Percentiles rank a stretch among this genome's conserved stretches.
These are phyloP conservation scores for Blastobotrys buckinghamii DNA, from an alignment of 1,139 yeast species.

Conservation along the genomic window DNA sequence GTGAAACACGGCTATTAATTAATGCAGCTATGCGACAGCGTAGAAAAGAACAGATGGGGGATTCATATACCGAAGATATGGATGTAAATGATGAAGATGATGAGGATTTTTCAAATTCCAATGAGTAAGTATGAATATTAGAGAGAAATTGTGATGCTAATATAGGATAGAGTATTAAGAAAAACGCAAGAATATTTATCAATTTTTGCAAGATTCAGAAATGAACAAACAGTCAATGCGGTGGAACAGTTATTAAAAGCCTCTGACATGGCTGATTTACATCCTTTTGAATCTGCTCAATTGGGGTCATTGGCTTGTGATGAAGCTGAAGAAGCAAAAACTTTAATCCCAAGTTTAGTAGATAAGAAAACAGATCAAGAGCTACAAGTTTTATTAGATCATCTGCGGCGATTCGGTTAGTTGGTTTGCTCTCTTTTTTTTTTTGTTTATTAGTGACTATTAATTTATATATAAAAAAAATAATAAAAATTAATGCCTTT, in stretches of 20 bases:
- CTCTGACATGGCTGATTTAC: constrained; percentile 60
- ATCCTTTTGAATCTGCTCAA: constrained; percentile 95
- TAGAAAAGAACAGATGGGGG: constrained; percentile 44
- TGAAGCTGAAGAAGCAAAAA: constrained; percentile 96
- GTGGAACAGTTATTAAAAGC: constrained; percentile 81
- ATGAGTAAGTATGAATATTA: constrained; percentile 30
- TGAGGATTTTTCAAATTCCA: constrained; percentile 36
- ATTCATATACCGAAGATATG: constrained; percentile 32
- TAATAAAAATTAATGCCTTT: too few species aligned
- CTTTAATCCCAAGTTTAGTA: constrained; percentile 80
- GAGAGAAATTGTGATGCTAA: neutral
- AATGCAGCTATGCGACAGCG: constrained; percentile 88
- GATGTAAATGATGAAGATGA: constrained; percentile 41
- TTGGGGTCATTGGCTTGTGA: constrained; percentile 87
- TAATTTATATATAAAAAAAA: too few species aligned
- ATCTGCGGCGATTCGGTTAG: constrained; percentile 29
- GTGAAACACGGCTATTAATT: constrained; percentile 84
- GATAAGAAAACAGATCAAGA: constrained; percentile 82
- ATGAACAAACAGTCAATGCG: constrained; percentile 87
- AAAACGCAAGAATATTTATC: constrained; percentile 87
- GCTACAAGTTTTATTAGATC: constrained; percentile 79
- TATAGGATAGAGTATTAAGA: constrained; percentile 55
- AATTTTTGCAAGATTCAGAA: constrained; percentile 82
- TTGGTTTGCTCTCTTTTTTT: neutral
- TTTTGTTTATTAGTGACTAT: neutral